A percentile compares a stretch with the other conserved stretches of the same genome.
Evolutionary conservation across 495 filamentous ascomycete genomes (phyloP).

Genomic region (Penicillium roqueforti): DNA sequence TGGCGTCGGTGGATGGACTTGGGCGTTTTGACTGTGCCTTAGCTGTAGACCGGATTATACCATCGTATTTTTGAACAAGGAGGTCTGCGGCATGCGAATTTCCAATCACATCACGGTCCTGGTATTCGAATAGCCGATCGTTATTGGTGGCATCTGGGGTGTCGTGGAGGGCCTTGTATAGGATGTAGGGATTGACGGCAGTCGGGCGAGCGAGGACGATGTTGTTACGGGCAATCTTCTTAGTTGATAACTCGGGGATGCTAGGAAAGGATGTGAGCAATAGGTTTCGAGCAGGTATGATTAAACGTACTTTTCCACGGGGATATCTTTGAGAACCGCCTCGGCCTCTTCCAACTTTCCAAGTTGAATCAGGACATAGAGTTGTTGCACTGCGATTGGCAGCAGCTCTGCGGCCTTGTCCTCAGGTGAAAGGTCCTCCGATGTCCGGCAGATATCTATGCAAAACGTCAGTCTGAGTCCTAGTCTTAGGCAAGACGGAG

Average conservation of each 20-base stretch:
- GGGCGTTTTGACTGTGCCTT: slow-evolving; percentile 51
- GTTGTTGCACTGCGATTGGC: slow-evolving; percentile 81
- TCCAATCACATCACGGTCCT: slow-evolving; percentile 59
- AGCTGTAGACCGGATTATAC: slow-evolving; percentile 62
- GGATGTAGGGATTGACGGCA: slow-evolving; percentile 69
- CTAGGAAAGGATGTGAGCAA: slow-evolving; percentile 42
- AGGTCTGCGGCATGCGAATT: slow-evolving; percentile 72
- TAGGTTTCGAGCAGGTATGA: slow-evolving; percentile 1
- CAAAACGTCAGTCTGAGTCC: slow-evolving; percentile 8
- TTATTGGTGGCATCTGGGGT: slow-evolving; percentile 54
- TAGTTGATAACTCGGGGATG: slow-evolving; percentile 72
- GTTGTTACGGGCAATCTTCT: slow-evolving; percentile 77
- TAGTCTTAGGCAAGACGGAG: background rate
- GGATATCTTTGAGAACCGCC: slow-evolving; percentile 59
- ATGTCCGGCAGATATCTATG: slow-evolving; percentile 72
- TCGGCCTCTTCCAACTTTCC: slow-evolving; percentile 73
- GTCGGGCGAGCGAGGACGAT: slow-evolving; percentile 54
- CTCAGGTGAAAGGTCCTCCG: slow-evolving; percentile 76
- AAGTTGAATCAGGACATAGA: slow-evolving; percentile 69
- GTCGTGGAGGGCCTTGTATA: slow-evolving; percentile 62
- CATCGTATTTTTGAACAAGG: slow-evolving; percentile 71
- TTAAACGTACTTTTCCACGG: slow-evolving; percentile 54
- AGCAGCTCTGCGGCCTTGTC: slow-evolving; percentile 80
- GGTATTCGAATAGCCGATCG: slow-evolving; percentile 74
- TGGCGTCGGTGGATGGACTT: slow-evolving; percentile 52